Evolutionary conservation across 2,329 filamentous ascomycete genomes (phyloP).

Genomic region (Orbilia blumenaviensis): DNA sequence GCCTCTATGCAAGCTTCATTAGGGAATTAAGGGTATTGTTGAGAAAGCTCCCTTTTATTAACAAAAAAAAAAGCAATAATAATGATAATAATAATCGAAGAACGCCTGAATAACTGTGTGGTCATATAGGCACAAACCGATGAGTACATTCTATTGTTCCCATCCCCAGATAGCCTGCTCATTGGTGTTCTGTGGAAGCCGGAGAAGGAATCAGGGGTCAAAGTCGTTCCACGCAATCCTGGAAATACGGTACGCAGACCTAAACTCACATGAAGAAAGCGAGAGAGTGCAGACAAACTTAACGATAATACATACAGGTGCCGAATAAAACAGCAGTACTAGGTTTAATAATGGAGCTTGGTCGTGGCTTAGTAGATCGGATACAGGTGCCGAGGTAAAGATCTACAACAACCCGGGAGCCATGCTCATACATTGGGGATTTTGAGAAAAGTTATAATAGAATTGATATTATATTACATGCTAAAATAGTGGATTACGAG

Average conservation of each 20-base stretch:
- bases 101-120: background rate
- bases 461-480: background rate
- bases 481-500: background rate
- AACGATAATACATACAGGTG: background rate
- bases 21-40: conserved; percentile 22
- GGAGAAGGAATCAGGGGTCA: background rate
- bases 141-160: conserved; percentile 15
- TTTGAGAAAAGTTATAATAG: background rate
- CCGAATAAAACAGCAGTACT: background rate
- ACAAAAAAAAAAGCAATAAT: too few relatives aligned
- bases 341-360: conserved; percentile 1
- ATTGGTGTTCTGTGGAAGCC: conserved; percentile 36
- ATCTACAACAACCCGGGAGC: background rate
- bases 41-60: background rate
- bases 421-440: too few relatives aligned
- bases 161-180: background rate
- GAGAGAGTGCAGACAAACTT: background rate
- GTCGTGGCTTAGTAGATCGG: background rate
- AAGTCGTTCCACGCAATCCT: background rate
- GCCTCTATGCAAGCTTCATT: background rate
- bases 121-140: conserved; percentile 9
- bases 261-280: background rate
- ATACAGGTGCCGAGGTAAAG: background rate
- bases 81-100: too few relatives aligned
- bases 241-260: background rate